Conservation (phyloP, 257 asterid genomes). For the Leonotis leonurus region DNA sequence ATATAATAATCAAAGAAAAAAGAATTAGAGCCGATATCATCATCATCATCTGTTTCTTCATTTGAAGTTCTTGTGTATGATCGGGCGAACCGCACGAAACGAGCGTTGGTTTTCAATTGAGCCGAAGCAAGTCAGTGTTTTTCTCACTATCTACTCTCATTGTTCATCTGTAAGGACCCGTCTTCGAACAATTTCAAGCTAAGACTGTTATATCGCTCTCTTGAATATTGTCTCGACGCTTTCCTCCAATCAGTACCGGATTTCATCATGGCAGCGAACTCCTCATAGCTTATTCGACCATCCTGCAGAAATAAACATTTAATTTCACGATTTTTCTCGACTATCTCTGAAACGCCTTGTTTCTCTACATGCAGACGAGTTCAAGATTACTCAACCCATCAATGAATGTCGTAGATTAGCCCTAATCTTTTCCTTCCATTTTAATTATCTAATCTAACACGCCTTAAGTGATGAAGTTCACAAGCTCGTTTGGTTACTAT, state of each 20-base stretch:
- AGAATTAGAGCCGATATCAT: constrained; percentile 9
- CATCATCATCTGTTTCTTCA: not conserved
- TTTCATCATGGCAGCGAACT: constrained; percentile 60
- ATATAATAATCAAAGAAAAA: constrained; percentile 9
- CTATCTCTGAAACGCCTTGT: not conserved
- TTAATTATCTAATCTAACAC: not conserved
- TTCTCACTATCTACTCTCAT: constrained; percentile 17
- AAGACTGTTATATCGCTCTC: constrained; percentile 51
- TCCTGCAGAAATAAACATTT: constrained; percentile 30
- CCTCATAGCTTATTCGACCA: constrained; percentile 56
- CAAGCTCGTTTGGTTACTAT: not conserved
- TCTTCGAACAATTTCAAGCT: constrained; percentile 45
- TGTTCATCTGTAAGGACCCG: constrained; percentile 28
- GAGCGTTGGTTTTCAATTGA: not conserved
- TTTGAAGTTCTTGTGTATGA: not conserved
- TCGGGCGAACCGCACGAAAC: not conserved
- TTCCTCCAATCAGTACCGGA: constrained; percentile 71
- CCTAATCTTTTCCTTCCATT: not conserved
- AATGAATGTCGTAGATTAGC: too few species aligned
- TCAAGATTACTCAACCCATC: too few species aligned
- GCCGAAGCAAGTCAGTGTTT: not conserved
- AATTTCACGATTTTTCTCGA: not conserved
- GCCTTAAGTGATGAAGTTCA: not conserved
- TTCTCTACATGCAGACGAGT: too few species aligned
- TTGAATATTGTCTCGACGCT: constrained; percentile 56